Base-by-base conservation (phyloP, 306 rosid genomes). In the Gynostemma pentaphyllum region DNA sequence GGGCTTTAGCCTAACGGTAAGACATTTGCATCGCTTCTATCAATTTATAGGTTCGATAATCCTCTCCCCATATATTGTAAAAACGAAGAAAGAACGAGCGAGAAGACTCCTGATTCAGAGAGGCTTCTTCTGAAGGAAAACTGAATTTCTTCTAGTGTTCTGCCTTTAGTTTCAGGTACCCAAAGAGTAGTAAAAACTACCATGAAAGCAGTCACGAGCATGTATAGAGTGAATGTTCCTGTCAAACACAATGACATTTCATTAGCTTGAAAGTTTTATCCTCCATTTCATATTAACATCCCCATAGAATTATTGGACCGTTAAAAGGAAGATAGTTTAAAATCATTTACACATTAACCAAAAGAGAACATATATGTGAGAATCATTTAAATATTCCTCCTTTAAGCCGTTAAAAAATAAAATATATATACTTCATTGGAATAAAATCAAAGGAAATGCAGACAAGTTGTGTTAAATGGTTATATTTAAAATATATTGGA, bases 91-190 rank as follows among this genome's bases (percentile, higher is more conserved):
- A 24, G 11, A 57, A 10, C n/a, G n/a, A n/a, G n/a, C 21, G 32
- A 57, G 47, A 6, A 37, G 32, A 37, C 47, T 32, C 30, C 4
- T 57, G 28, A 40, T 57, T 57, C 19, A n/a, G 45, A 41, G 45
- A 41, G 45, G n/a, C 47, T 68, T 86, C 79, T 86, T 92, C 90
- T 86, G 83, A 92, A 92, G 72, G 84, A 85, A 64, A 4, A 67
- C 56, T 92, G 97, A 45, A 92, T 92, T 81, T 92, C 96, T 86
- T 92, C 99, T 28, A 92, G 85, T 39, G 90, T 69, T 82, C 80
- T 86, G 9, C 96, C 99, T 68, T 92, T 92, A 11, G 99, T 92
- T 78, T 92, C 99, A 22, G 96, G 99, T 27, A 92, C 99, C 84
- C 84, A 88, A 69, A 84, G 67, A 51, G 71, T 8, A 45, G 88